A percentile compares a stretch with the other conserved stretches of the same genome.
Conservation (phyloP, 148 eudicot species). For the Fagopyrum esculentum region DNA sequence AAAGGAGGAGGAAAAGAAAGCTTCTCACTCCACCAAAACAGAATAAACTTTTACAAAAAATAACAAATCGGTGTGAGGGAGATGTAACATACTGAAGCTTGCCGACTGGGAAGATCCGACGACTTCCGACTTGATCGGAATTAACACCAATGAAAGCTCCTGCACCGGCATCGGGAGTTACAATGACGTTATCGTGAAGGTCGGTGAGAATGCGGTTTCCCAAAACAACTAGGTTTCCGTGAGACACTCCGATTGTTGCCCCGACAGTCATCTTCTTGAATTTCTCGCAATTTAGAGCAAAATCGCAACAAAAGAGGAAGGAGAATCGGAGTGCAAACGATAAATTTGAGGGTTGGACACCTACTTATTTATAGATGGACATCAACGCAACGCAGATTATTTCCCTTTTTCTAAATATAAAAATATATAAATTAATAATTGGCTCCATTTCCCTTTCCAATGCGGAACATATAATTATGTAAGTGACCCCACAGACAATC, state of each 20-base stretch:
- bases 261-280: constrained; percentile 63
- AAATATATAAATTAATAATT: neutral
- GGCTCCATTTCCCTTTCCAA: neutral
- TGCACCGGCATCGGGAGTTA: constrained; percentile 47
- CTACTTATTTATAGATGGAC: neutral
- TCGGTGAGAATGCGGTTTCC: constrained; percentile 48
- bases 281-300: neutral
- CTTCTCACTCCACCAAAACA: neutral
- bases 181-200: constrained; percentile 39
- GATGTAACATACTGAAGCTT: constrained; percentile 43
- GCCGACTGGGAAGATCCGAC: constrained; percentile 67
- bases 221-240: constrained; percentile 41
- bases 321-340: neutral
- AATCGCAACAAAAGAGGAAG: neutral
- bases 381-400: neutral
- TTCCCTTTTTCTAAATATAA: neutral
- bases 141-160: constrained; percentile 62
- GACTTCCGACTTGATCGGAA: constrained; percentile 62
- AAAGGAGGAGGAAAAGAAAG: neutral
- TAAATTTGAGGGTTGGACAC: neutral
- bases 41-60: neutral
- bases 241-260: constrained; percentile 42
- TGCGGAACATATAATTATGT: neutral
- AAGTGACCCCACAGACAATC: neutral
- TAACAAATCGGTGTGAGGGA: neutral